These are phyloP conservation scores for Colletotrichum incanum DNA, from an alignment of 2,329 filamentous ascomycete species.

Conservation along the genomic window DNA sequence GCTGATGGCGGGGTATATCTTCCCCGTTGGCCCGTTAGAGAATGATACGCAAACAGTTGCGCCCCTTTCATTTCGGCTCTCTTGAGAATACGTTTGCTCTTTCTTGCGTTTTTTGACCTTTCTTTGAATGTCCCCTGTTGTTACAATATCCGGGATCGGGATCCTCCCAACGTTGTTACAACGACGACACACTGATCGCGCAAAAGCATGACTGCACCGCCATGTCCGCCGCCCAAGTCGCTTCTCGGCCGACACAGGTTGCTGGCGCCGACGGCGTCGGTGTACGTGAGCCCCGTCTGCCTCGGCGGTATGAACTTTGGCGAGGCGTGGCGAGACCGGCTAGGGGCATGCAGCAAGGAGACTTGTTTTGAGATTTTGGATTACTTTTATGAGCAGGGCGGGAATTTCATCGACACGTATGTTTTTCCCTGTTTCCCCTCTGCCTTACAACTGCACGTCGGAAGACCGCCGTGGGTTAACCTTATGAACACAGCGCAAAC, in stretches of 20 bases:
- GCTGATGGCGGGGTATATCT: background rate
- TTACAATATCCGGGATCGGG: background rate
- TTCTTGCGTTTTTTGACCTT: background rate
- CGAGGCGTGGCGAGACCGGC: slow-evolving; percentile 58
- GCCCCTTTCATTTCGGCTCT: background rate
- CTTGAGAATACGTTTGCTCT: background rate
- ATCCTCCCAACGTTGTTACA: background rate
- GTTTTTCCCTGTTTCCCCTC: background rate
- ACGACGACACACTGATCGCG: background rate
- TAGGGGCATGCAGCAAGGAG: slow-evolving; percentile 70
- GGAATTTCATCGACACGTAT: slow-evolving; percentile 78
- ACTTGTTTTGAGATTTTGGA: slow-evolving; percentile 70
- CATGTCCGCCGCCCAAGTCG: background rate
- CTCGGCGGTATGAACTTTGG: slow-evolving; percentile 70
- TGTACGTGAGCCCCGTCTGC: slow-evolving; percentile 66
- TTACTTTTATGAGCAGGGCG: slow-evolving; percentile 68
- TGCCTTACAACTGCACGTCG: too few species aligned
- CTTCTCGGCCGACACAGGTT: slow-evolving; percentile 59
- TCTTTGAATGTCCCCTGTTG: too few species aligned
- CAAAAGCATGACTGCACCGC: background rate
- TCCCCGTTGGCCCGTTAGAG: background rate
- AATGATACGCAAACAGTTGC: background rate
- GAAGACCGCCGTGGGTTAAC: background rate
- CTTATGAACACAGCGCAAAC: slow-evolving; percentile 54
- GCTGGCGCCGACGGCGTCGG: slow-evolving; percentile 63